These are phyloP conservation scores for Psilocybe cubensis DNA, from an alignment of 768 basidiomycete genomes.

Conservation along the genomic window DNA sequence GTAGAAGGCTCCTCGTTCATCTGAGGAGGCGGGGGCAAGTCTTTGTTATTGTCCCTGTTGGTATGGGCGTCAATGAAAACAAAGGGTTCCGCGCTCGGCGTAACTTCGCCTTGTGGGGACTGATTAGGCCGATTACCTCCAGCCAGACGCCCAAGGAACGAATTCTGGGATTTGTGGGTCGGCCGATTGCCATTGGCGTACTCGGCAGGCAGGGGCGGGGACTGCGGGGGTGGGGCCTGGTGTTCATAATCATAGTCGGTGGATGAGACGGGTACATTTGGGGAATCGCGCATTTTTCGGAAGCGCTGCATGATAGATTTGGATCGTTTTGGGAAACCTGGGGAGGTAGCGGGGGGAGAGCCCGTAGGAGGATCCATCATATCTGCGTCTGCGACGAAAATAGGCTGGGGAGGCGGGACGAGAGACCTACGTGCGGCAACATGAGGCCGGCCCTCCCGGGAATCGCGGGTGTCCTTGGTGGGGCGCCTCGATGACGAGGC, in stretches of 20 bases:
- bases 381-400: slow-evolving; percentile 67
- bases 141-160: slow-evolving; percentile 75
- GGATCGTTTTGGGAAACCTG: slow-evolving; percentile 66
- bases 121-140: slow-evolving; percentile 36
- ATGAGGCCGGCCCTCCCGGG: slow-evolving; percentile 38
- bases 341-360: slow-evolving; percentile 45
- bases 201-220: slow-evolving; percentile 45
- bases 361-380: slow-evolving; percentile 37
- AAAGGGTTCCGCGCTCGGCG: slow-evolving; percentile 55
- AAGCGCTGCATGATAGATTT: slow-evolving; percentile 89
- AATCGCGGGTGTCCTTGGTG: slow-evolving; percentile 53
- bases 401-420: slow-evolving; percentile 84
- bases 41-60: slow-evolving; percentile 51
- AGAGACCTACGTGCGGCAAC: slow-evolving; percentile 48
- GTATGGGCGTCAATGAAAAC: slow-evolving; percentile 63
- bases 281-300: slow-evolving; percentile 85
- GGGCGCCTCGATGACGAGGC: slow-evolving; percentile 38
- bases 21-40: slow-evolving; percentile 46
- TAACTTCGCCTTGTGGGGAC: slow-evolving; percentile 21
- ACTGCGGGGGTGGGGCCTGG: slow-evolving; percentile 51
- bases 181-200: slow-evolving; percentile 44
- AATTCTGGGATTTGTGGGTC: slow-evolving; percentile 75
- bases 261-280: slow-evolving; percentile 76
- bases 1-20: slow-evolving; percentile 13
- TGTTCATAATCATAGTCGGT: slow-evolving; percentile 46